Evolutionary conservation across 2,329 filamentous ascomycete genomes (phyloP).

Genomic region (Ophiognomonia clavigignenti-juglandacearum): DNA sequence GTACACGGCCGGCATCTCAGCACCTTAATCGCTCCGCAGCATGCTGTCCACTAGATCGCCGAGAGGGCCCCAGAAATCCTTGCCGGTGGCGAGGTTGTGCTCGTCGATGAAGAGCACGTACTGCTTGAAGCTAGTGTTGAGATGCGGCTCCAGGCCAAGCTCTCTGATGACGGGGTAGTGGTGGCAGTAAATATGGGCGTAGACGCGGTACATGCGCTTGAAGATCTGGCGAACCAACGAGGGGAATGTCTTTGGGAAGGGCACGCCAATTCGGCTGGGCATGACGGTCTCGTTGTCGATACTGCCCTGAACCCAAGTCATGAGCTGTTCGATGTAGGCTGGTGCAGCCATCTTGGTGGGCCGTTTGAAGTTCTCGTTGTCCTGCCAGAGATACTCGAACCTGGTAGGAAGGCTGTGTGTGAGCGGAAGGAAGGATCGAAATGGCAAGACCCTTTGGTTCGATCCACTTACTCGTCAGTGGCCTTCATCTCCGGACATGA

Average conservation of each 20-base stretch:
- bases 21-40: slow-evolving; percentile 81
- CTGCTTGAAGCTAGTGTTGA: slow-evolving; percentile 99
- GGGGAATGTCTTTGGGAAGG: slow-evolving; percentile 91
- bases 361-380: slow-evolving; percentile 86
- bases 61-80: slow-evolving; percentile 95
- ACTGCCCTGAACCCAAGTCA: slow-evolving; percentile 92
- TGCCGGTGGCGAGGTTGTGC: slow-evolving; percentile 84
- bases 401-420: slow-evolving; percentile 36
- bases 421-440: too few species aligned
- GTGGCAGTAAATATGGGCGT: slow-evolving; percentile 99
- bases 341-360: slow-evolving; percentile 98
- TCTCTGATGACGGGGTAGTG: slow-evolving; percentile 97
- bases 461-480: slow-evolving; percentile 77
- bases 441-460: too few species aligned
- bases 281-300: slow-evolving; percentile 95
- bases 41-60: slow-evolving; percentile 97
- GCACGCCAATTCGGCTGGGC: slow-evolving; percentile 90
- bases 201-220: slow-evolving; percentile 97
- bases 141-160: slow-evolving; percentile 89
- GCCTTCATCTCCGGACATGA: slow-evolving; percentile 99
- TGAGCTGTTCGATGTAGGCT: slow-evolving; percentile 95
- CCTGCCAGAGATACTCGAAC: slow-evolving; percentile 99
- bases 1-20: neutral
- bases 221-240: slow-evolving; percentile 90
- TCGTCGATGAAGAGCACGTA: slow-evolving; percentile 99